Conservation (phyloP, 2,329 filamentous ascomycete species). For the Didymella segeticola region DNA sequence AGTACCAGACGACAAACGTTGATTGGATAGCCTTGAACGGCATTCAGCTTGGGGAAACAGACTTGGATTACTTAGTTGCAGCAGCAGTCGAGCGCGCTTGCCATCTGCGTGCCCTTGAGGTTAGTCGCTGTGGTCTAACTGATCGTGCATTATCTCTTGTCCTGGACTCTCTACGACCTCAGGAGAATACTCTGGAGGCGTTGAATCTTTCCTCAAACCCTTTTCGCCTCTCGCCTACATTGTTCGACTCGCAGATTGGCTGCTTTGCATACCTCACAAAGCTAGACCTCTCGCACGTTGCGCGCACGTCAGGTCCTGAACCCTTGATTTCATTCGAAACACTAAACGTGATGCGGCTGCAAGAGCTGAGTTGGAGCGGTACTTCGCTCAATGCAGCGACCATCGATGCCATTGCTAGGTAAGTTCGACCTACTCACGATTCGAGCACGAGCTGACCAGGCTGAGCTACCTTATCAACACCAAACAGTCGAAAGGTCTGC, state of each 20-base stretch:
- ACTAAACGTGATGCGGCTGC: conserved; percentile 69
- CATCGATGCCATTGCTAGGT: conserved; percentile 66
- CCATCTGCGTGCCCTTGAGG: conserved; percentile 71
- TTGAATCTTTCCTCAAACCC: conserved; percentile 72
- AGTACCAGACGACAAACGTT: conserved; percentile 70
- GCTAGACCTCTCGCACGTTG: conserved; percentile 70
- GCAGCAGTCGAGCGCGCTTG: conserved; percentile 71
- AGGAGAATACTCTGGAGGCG: conserved; percentile 71
- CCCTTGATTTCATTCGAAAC: conserved; percentile 71
- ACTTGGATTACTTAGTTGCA: conserved; percentile 71
- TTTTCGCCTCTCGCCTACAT: conserved; percentile 67
- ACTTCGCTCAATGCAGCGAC: conserved; percentile 68
- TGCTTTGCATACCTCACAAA: conserved; percentile 71
- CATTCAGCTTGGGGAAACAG: conserved; percentile 73
- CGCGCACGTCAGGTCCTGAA: conserved; percentile 67
- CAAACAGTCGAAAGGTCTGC: conserved; percentile 64
- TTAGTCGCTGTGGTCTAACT: conserved; percentile 67
- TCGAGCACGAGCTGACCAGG: conserved; percentile 31
- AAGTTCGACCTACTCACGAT: conserved; percentile 33
- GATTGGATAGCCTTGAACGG: conserved; percentile 75
- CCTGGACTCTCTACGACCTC: conserved; percentile 67
- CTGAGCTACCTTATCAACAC: conserved; percentile 66
- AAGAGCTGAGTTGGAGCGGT: conserved; percentile 70
- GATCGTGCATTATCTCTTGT: conserved; percentile 67
- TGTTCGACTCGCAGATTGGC: conserved; percentile 71